These are phyloP conservation scores for Cruciata laevipes DNA, from an alignment of 257 asterid species.

Conservation along the genomic window DNA sequence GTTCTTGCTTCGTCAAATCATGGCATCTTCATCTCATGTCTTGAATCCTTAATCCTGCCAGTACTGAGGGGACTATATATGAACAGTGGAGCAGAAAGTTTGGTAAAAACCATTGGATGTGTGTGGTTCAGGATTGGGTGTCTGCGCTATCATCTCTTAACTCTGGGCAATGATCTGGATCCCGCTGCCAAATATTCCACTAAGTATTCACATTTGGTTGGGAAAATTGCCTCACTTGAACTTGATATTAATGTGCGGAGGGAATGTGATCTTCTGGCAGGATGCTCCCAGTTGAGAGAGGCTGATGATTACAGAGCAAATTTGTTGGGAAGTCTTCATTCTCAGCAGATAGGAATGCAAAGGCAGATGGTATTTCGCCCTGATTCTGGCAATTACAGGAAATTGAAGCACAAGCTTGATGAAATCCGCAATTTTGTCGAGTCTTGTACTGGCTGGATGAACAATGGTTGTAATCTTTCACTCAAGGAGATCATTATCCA, in stretches of 20 bases:
- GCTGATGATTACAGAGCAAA: constrained; percentile 28
- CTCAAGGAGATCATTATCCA: constrained; percentile 30
- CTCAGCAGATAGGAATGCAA: constrained; percentile 44
- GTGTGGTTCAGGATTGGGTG: constrained; percentile 60
- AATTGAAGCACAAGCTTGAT: constrained; percentile 47
- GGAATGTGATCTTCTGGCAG: constrained; percentile 65
- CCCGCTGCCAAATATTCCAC: constrained; percentile 66
- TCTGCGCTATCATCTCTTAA: constrained; percentile 69
- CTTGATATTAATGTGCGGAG: constrained; percentile 60
- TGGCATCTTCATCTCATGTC: constrained; percentile 17
- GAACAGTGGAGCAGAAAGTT: constrained; percentile 32
- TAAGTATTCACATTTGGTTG: constrained; percentile 51
- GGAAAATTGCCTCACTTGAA: constrained; percentile 66
- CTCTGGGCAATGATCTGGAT: constrained; percentile 59
- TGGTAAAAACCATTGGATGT: not conserved
- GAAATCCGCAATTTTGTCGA: constrained; percentile 43
- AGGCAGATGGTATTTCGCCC: constrained; percentile 64
- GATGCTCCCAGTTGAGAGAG: constrained; percentile 46
- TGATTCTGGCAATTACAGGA: constrained; percentile 51
- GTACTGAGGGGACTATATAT: constrained; percentile 52
- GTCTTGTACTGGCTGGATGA: constrained; percentile 35
- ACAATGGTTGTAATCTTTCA: constrained; percentile 24
- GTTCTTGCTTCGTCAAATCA: constrained; percentile 66
- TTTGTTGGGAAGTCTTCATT: constrained; percentile 53
- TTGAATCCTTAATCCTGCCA: constrained; percentile 48